Conservation (phyloP, 75 land plant genomes). For the Picea glauca region DNA sequence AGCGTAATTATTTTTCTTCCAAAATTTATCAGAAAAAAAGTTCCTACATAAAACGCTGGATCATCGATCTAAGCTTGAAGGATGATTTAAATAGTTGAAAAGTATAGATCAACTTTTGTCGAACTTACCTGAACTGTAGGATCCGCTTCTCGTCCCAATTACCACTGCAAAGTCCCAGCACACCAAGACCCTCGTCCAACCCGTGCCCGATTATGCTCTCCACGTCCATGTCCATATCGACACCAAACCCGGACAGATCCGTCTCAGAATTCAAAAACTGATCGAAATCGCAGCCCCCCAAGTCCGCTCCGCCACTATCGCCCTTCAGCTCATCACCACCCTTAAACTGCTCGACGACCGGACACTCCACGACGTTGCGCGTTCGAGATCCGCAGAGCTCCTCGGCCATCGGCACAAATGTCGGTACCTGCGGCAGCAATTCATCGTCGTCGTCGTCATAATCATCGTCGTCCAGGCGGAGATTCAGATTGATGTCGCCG, state of each 20-base stretch:
- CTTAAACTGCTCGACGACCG: too few relatives aligned
- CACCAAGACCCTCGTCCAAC: conserved; percentile 32
- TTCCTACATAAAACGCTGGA: too few relatives aligned
- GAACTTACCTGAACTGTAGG: too few relatives aligned
- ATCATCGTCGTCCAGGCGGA: background rate
- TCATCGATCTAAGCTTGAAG: too few relatives aligned
- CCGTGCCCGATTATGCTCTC: conserved; percentile 41
- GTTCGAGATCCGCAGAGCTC: conserved; percentile 12
- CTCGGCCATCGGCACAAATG: conserved; percentile 3
- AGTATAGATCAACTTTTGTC: too few relatives aligned
- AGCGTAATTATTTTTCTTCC: too few relatives aligned
- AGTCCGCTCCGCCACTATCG: background rate
- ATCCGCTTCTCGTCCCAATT: too few relatives aligned
- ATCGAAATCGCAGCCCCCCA: conserved; percentile 12
- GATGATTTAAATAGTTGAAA: too few relatives aligned
- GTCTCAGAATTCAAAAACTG: conserved; percentile 11
- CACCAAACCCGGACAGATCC: conserved; percentile 13
- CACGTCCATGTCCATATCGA: conserved; percentile 47
- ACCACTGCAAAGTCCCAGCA: background rate
- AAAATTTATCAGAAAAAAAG: too few relatives aligned
- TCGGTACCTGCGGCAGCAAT: conserved; percentile 25
- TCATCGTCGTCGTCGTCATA: conserved; percentile 13
- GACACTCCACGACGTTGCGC: background rate
- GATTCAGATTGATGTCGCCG: background rate
- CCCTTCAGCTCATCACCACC: background rate